Evolutionary conservation across 352 stramenopile species (phyloP).

Genomic region (Globisporangium okanoganense): DNA sequence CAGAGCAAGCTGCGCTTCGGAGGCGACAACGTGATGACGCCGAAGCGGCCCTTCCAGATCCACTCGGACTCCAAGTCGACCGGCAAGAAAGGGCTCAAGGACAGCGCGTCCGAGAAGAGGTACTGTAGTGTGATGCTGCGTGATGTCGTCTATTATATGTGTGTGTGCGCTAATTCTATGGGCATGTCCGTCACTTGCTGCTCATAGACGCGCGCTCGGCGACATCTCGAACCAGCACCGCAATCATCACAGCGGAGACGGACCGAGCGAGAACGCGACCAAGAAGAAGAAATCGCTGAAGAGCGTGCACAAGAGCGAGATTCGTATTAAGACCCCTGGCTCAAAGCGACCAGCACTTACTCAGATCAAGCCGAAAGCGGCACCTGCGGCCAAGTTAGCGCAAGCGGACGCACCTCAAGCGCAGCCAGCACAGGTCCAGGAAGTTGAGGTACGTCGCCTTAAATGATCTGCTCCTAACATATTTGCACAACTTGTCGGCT

Average conservation of each 20-base stretch:
- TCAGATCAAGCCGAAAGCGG: slow-evolving; percentile 1
- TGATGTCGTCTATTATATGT: neutral
- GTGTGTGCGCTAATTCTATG: neutral
- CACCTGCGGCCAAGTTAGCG: neutral
- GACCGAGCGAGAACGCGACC: neutral
- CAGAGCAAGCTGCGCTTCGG: slow-evolving; percentile 24
- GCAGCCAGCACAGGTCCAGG: slow-evolving; percentile 15
- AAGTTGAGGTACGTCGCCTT: slow-evolving; percentile 35
- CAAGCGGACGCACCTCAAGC: slow-evolving; percentile 14
- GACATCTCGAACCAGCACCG: slow-evolving; percentile 80
- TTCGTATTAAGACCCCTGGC: slow-evolving; percentile 22
- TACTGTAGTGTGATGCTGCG: neutral
- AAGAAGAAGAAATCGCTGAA: slow-evolving; percentile 26
- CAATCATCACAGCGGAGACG: slow-evolving; percentile 21
- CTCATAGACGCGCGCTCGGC: slow-evolving; percentile 48
- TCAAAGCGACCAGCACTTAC: slow-evolving; percentile 12
- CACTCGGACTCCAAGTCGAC: slow-evolving; percentile 39
- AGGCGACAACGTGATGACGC: slow-evolving; percentile 16
- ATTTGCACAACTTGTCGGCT: neutral
- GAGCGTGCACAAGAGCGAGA: slow-evolving; percentile 15
- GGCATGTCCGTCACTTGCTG: neutral
- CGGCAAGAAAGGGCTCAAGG: slow-evolving; percentile 30
- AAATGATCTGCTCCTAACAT: neutral
- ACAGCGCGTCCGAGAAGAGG: slow-evolving; percentile 43
- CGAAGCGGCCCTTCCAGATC: slow-evolving; percentile 33